phyloP scores from a whole-genome alignment of 495 filamentous ascomycete genomes.

The Penicillium alfredii region DNA sequence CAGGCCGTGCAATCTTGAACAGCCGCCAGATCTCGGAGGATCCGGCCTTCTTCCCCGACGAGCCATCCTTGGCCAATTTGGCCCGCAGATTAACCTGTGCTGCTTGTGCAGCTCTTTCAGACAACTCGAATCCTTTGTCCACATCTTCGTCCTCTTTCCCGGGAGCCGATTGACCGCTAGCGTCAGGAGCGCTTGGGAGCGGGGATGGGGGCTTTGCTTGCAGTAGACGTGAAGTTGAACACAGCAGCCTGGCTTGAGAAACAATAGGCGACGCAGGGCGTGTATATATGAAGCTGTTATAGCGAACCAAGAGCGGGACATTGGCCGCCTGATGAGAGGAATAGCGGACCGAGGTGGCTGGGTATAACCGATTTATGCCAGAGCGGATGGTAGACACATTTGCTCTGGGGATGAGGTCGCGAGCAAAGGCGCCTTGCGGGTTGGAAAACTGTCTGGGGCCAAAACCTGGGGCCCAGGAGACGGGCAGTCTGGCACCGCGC shows the following conservation, averaged over 20 bases:
- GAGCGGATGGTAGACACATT: conserved; percentile 1
- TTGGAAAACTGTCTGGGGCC: conserved; percentile 21
- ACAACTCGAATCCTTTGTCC: conserved; percentile 55
- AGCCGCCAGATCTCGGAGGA: conserved; percentile 78
- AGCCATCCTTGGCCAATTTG: conserved; percentile 73
- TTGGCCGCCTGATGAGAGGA: conserved; percentile 10
- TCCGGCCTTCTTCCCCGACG: conserved; percentile 55
- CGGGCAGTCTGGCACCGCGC: conserved; percentile 38
- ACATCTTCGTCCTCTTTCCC: conserved; percentile 41
- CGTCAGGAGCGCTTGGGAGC: conserved; percentile 12
- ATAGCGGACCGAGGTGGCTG: conserved; percentile 21
- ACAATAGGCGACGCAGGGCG: conserved; percentile 14
- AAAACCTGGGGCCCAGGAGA: conserved; percentile 32
- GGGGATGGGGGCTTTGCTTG: conserved; percentile 21
- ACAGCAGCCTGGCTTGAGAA: conserved; percentile 24
- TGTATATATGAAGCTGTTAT: conserved; percentile 12
- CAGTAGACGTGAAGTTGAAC: conserved; percentile 22
- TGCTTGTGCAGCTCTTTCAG: conserved; percentile 80
- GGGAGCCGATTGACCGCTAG: conserved; percentile 10
- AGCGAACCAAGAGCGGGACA: conserved; percentile 12
- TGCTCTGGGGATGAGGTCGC: conserved; percentile 12
- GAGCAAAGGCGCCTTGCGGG: conserved; percentile 14
- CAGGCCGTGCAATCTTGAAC: conserved; percentile 81
- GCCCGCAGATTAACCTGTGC: conserved; percentile 86
- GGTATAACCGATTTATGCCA: conserved; percentile 18